phyloP scores from a whole-genome alignment of 2,329 filamentous ascomycete species.

The Magnaporthales sp. region DNA sequence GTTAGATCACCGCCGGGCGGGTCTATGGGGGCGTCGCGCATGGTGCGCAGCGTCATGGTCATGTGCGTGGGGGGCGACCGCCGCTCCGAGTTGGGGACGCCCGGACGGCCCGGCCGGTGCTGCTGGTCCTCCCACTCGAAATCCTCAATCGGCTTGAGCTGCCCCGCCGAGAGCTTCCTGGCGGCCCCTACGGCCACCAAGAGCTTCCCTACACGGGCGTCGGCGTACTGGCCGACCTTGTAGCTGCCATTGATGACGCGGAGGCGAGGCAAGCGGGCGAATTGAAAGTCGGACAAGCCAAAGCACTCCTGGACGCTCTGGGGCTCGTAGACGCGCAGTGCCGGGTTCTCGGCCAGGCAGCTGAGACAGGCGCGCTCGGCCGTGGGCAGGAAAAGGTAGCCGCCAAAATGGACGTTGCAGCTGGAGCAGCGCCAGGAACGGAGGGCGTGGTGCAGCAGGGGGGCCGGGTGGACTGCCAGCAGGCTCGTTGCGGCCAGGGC shows the following conservation, averaged over 20 bases:
- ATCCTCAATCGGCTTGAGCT: neutral
- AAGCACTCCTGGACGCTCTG: neutral
- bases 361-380: constrained; percentile 2
- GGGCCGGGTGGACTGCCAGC: neutral
- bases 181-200: neutral
- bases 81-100: neutral
- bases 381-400: constrained; percentile 4
- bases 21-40: constrained; percentile 1
- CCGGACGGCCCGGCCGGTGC: neutral
- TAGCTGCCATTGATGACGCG: neutral
- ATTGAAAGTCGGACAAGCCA: neutral
- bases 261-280: neutral
- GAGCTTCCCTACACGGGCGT: neutral
- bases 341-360: neutral
- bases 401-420: constrained; percentile 3
- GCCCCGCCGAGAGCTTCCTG: neutral
- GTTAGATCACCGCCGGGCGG: neutral
- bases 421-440: neutral
- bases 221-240: neutral
- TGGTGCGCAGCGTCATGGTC: neutral
- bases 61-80: neutral
- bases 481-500: neutral
- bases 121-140: neutral
- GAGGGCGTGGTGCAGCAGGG: neutral
- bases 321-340: neutral